Percentiles rank a stretch among this genome's conserved stretches.
phyloP scores from a whole-genome alignment of 768 basidiomycete genomes.

The Phlebiopsis gigantea region DNA sequence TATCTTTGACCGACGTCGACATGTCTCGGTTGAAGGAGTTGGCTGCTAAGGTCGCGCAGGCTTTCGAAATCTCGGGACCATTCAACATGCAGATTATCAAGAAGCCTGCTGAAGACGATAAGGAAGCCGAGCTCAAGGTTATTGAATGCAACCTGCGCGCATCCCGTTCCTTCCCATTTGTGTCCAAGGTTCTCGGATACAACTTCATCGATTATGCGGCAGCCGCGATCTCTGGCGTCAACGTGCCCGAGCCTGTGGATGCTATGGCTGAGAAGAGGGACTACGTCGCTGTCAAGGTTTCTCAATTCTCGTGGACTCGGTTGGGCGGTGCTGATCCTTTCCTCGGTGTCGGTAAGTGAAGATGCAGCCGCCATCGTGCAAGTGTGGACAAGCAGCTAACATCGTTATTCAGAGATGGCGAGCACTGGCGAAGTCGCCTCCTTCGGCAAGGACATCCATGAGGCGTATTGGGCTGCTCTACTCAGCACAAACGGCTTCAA shows the following conservation, averaged over 20 bases:
- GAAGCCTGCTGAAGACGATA: slow-evolving; percentile 51
- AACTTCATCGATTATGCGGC: slow-evolving; percentile 97
- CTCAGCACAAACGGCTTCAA: slow-evolving; percentile 96
- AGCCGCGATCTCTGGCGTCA: slow-evolving; percentile 75
- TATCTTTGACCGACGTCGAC: slow-evolving; percentile 69
- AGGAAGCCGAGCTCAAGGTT: slow-evolving; percentile 79
- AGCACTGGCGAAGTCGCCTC: slow-evolving; percentile 97
- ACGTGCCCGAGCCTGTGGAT: slow-evolving; percentile 89
- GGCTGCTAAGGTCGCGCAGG: slow-evolving; percentile 89
- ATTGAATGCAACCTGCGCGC: slow-evolving; percentile 99
- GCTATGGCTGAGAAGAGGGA: slow-evolving; percentile 85
- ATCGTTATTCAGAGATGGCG: slow-evolving; percentile 76
- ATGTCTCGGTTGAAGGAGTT: slow-evolving; percentile 88
- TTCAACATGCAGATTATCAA: slow-evolving; percentile 99
- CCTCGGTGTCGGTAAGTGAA: slow-evolving; percentile 80
- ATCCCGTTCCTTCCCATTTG: slow-evolving; percentile 98
- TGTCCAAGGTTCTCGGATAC: slow-evolving; percentile 94
- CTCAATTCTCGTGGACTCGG: slow-evolving; percentile 98
- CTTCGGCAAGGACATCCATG: slow-evolving; percentile 89
- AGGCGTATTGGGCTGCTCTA: slow-evolving; percentile 95
- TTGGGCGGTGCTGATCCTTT: slow-evolving; percentile 95
- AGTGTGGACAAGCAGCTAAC: neutral
- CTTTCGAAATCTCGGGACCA: slow-evolving; percentile 95
- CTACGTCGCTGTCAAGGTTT: slow-evolving; percentile 94
- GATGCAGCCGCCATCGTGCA: neutral